Conservation (phyloP, 2,329 filamentous ascomycete genomes). For the Pseudogymnoascus sp. region DNA sequence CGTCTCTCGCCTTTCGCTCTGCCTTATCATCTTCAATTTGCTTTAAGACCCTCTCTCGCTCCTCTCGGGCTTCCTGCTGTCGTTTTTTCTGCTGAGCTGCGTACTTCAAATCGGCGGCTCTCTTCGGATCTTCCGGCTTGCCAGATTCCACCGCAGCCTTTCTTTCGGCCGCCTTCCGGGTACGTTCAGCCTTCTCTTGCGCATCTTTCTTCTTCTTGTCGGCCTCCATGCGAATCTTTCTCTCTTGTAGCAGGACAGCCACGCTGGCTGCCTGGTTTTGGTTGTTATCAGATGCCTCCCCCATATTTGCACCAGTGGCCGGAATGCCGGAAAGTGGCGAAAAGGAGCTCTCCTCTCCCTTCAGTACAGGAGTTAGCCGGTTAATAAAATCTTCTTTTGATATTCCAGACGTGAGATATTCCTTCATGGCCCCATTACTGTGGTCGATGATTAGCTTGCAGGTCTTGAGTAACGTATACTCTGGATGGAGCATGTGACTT, state of each 20-base stretch:
- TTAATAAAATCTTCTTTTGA: constrained; percentile 60
- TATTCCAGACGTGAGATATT: constrained; percentile 64
- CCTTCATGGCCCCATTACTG: constrained; percentile 68
- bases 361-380: constrained; percentile 43
- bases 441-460: constrained; percentile 12
- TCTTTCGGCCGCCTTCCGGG: constrained; percentile 40
- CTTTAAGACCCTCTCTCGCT: constrained; percentile 64
- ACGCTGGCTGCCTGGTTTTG: constrained; percentile 17
- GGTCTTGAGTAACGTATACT: not conserved
- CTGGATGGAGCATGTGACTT: not conserved
- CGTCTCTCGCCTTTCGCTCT: constrained; percentile 54
- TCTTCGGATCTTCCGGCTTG: constrained; percentile 34
- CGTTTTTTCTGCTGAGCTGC: constrained; percentile 52
- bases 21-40: constrained; percentile 72
- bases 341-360: not conserved
- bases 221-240: constrained; percentile 41
- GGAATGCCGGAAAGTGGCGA: not conserved
- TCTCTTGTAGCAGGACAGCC: constrained; percentile 44
- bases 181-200: constrained; percentile 32
- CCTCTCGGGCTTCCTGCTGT: constrained; percentile 59
- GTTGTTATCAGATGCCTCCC: constrained; percentile 13
- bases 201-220: constrained; percentile 42
- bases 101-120: constrained; percentile 40
- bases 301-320: not conserved
- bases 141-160: constrained; percentile 38